These are phyloP conservation scores for Cyclotella kingstonii DNA, from an alignment of 108 stramenopile genomes.

Conservation along the genomic window DNA sequence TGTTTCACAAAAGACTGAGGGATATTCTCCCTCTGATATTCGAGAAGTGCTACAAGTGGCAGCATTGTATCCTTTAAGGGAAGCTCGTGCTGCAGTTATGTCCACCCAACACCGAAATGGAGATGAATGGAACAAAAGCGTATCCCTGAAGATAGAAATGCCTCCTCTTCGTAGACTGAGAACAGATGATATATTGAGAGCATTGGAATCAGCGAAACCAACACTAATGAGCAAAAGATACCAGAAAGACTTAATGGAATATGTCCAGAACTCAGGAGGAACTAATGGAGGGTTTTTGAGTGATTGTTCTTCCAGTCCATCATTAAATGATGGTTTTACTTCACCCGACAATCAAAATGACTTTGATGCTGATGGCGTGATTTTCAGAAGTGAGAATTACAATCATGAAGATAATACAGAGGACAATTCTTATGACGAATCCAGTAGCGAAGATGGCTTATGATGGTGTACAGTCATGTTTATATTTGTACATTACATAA, in stretches of 20 bases:
- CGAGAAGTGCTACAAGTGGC: slow-evolving; percentile 67
- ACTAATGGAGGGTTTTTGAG: background rate
- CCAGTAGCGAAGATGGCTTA: slow-evolving; percentile 33
- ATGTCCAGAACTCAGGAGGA: slow-evolving; percentile 30
- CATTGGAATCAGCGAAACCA: slow-evolving; percentile 44
- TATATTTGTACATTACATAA: too few species aligned
- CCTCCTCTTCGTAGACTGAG: slow-evolving; percentile 44
- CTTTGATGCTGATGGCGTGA: slow-evolving; percentile 2
- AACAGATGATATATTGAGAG: slow-evolving; percentile 52
- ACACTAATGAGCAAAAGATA: slow-evolving; percentile 47
- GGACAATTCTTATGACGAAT: slow-evolving; percentile 27
- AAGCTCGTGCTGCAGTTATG: slow-evolving; percentile 31
- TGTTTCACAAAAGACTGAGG: slow-evolving; percentile 49
- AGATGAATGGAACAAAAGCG: background rate
- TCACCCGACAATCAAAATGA: background rate
- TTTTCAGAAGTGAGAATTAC: slow-evolving; percentile 9
- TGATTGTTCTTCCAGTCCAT: background rate
- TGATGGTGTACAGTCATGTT: too few species aligned
- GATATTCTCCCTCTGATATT: slow-evolving; percentile 72
- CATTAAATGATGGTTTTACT: background rate
- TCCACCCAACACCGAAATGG: slow-evolving; percentile 2
- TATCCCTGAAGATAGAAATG: slow-evolving; percentile 10
- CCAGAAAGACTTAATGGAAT: slow-evolving; percentile 35
- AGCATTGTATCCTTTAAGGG: slow-evolving; percentile 54
- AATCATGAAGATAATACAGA: slow-evolving; percentile 13